Evolutionary conservation across 2,329 filamentous ascomycete genomes (phyloP), one percentile per base, ranked within the genome.

Genomic region (Botryotinia convoluta): DNA sequence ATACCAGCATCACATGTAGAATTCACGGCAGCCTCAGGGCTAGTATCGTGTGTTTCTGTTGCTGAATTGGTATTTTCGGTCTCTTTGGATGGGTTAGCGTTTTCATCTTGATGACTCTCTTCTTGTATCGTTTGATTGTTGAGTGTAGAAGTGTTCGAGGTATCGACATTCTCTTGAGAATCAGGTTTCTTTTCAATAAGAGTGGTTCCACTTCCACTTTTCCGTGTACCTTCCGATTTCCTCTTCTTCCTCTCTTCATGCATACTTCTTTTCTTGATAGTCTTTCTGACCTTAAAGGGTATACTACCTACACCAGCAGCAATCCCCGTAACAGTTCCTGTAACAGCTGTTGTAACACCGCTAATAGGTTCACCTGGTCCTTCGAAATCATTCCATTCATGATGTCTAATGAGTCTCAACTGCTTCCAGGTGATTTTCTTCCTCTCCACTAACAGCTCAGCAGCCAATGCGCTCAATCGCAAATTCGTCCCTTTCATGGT

Each of bases 301-400:
- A 92, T 87, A 69, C 88, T 86, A 1, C 87, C 89, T 26, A 92
- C 83, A 0, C 91, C 91, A n/a, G 85, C 84, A 39, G 90, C 87
- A 1, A 90, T 84, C 51, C 88, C 86, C 1, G 87, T 86, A 4
- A 91, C 79, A 0, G 88, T 88, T 4, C 85, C 85, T n/a, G 88
- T 84, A 7, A 93, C 77, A 0, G 90, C 90, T 18, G 88, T 88
- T 48, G 88, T 88, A 6, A 88, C 83, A 4, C 91, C 92, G 0
- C 91, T 92, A 20, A 94, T 83, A 0, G 92, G 92, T 79, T 93
- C 92, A 0, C 91, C 91, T 0, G 91, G 91, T 0, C 92, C 92
- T 76, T 92, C 90, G 77, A 93, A 93, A 77, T 93, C 91, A 76
- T 93, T 92, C 90, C 91, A 94, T 77, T 93, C 91, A 69, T 87